A percentile compares a stretch with the other conserved stretches of the same genome.
Conservation (phyloP, 352 stramenopile species). For the Phytophthora megakarya region DNA sequence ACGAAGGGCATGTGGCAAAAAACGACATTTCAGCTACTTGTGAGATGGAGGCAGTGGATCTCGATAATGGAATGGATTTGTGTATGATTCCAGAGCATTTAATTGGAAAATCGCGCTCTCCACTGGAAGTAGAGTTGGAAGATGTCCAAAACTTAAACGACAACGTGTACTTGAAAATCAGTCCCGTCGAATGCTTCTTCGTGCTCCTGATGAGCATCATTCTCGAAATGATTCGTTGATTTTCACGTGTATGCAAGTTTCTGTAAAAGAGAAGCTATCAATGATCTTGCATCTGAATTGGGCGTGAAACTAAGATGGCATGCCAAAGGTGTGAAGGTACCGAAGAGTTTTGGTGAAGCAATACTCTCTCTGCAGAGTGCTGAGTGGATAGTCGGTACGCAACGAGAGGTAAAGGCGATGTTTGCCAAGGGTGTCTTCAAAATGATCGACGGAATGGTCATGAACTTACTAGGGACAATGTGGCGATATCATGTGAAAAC, state of each 20-base stretch:
- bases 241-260: slow-evolving; percentile 13
- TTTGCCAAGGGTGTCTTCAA: slow-evolving; percentile 21
- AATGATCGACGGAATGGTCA: too few relatives aligned
- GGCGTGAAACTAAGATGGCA: too few relatives aligned
- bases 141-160: not conserved
- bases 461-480: too few relatives aligned
- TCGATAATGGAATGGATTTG: too few relatives aligned
- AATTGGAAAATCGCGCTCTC: too few relatives aligned
- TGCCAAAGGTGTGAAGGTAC: not conserved
- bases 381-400: not conserved
- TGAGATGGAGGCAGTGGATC: too few relatives aligned
- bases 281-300: too few relatives aligned
- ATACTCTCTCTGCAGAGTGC: not conserved
- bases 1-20: too few relatives aligned
- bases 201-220: not conserved
- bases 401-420: slow-evolving; percentile 3
- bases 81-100: too few relatives aligned
- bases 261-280: not conserved
- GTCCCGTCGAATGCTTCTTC: not conserved
- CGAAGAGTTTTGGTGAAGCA: not conserved
- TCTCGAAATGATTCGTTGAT: slow-evolving; percentile 1
- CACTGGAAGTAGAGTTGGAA: too few relatives aligned
- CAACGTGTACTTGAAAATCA: not conserved
- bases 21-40: too few relatives aligned
- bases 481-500: too few relatives aligned